Conservation (phyloP, 371 early-diverging fungal species). For the Umbelopsis sp. region DNA sequence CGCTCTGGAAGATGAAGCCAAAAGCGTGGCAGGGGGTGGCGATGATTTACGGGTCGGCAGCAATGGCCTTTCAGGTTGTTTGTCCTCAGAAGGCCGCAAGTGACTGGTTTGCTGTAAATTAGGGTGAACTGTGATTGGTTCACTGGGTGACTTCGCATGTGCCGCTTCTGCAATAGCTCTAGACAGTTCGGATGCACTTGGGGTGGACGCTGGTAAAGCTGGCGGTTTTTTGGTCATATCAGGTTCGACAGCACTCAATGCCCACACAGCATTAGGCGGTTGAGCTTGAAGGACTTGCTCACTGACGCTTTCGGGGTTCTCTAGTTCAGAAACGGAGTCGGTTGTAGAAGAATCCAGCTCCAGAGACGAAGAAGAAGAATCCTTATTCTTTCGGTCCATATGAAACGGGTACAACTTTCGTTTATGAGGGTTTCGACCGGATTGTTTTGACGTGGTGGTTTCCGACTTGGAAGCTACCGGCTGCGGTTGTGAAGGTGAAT, state of each 20-base stretch:
- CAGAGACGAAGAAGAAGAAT: not conserved
- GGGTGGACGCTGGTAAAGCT: conserved; percentile 5
- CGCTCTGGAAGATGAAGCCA: conserved; percentile 6
- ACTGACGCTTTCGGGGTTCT: not conserved
- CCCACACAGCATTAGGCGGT: conserved; percentile 13
- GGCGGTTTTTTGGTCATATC: conserved; percentile 16
- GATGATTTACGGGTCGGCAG: conserved; percentile 1
- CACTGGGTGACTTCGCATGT: not conserved
- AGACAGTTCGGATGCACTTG: conserved; percentile 8
- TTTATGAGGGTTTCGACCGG: not conserved
- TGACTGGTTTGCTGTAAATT: not conserved
- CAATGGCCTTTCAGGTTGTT: not conserved
- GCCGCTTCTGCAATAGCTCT: conserved; percentile 14
- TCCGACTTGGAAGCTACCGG: conserved; percentile 7
- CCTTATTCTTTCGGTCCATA: conserved; percentile 4
- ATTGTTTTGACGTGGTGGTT: not conserved
- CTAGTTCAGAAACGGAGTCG: not conserved
- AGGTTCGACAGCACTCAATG: not conserved
- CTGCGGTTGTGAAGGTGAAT: not conserved
- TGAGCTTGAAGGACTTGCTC: conserved; percentile 1
- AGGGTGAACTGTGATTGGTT: conserved; percentile 13
- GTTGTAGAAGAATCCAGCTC: too few relatives aligned
- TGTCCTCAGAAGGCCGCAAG: not conserved
- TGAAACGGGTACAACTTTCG: conserved; percentile 13
- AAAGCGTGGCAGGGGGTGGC: conserved; percentile 3